phyloP scores from a whole-genome alignment of 768 basidiomycete genomes.

The Sarcodon aspratus region DNA sequence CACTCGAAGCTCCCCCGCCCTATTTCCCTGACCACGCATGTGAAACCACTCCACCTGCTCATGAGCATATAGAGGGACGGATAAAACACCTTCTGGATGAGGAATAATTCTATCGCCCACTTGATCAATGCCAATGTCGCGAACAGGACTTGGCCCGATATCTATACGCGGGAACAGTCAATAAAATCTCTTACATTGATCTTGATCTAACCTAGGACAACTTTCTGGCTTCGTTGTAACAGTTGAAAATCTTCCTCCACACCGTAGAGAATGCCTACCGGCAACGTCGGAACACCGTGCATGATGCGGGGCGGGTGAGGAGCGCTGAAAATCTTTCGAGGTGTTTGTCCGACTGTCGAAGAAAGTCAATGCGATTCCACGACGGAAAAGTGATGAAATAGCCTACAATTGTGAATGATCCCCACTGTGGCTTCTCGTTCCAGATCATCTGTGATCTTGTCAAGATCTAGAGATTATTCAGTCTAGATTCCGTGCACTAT shows the following conservation, averaged over 20 bases:
- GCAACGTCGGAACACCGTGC: constrained; percentile 62
- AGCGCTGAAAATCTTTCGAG: constrained; percentile 66
- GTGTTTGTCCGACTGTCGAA: constrained; percentile 76
- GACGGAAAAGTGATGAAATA: not conserved
- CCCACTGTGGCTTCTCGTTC: constrained; percentile 90
- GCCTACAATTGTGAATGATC: constrained; percentile 86
- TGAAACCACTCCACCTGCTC: constrained; percentile 63
- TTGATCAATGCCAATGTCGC: constrained; percentile 43
- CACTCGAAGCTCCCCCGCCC: constrained; percentile 46
- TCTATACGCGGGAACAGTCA: constrained; percentile 21
- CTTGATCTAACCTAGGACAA: constrained; percentile 42
- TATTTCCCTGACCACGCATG: constrained; percentile 9
- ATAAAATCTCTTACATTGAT: not conserved
- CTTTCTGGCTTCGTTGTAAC: constrained; percentile 43
- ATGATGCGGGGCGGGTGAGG: constrained; percentile 71
- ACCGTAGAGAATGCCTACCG: constrained; percentile 60
- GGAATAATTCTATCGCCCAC: constrained; percentile 51
- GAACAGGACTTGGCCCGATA: constrained; percentile 36
- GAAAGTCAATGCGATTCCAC: not conserved
- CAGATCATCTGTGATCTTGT: constrained; percentile 73
- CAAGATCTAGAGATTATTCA: constrained; percentile 46
- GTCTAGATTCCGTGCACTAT: not conserved
- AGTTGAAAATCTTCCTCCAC: constrained; percentile 77
- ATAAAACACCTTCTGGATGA: constrained; percentile 45
- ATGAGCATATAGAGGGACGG: constrained; percentile 45